Evolutionary conservation across 2,329 filamentous ascomycete species (phyloP), one percentile per base, ranked within the genome.

Genomic region (Pseudogymnoascus sp.): DNA sequence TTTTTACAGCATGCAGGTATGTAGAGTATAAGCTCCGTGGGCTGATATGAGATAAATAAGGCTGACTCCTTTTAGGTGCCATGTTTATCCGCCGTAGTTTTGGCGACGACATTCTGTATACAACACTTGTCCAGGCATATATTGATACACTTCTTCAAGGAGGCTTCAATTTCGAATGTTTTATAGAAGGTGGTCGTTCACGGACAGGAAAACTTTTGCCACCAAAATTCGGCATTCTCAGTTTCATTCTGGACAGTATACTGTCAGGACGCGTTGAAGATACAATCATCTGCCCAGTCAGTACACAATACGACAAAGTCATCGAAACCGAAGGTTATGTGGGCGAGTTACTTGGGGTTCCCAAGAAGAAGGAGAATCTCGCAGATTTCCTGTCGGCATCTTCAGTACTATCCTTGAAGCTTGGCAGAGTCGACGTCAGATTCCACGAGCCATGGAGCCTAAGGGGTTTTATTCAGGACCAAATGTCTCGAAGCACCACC

Each of bases 251-350:
- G 16, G 94, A 99, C 68, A 95, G 91, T 68, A 81, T 99, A 12
- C 78, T 97, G 5, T 95, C 91, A 0, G 92, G 92, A 0, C 83
- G 92, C 6, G 92, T 96, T 0, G 81, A 95, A 55, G 94, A 99
- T 74, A 88, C 91, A 33, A 90, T 97, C 43, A 91, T 99, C 61
- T 96, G 93, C 69, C 94, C 94, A 0, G 94, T 99, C 52, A 95
- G 90, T 74, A 97, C 92, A 0, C 94, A 99, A 73, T 99, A 99
- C 72, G 94, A 99, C 79, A 99, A 97, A 72, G 94, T 99, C 62
- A 95, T 99, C 64, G 94, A 99, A 74, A 96, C 95, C 0, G 92
- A 96, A 74, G 94, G 92, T 4, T 99, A 99, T 71, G 93, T 97
- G 49, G 94, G 87, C 35, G 94, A 99, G 74, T 83, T 99, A 2